Conservation (phyloP, 805 yeast species). For the Candida maltosa region DNA sequence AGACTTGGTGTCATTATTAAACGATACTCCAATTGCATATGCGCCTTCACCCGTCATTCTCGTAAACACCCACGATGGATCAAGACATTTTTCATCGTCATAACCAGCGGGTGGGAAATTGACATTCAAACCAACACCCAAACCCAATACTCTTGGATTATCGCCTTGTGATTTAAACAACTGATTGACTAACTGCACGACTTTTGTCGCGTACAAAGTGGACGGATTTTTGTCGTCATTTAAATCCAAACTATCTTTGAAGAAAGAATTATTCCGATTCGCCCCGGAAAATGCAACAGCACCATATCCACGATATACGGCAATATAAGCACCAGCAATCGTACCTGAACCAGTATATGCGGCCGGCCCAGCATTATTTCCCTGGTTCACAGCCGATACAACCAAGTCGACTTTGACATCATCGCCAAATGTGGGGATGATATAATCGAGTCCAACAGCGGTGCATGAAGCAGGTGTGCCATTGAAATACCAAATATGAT, state of each 20-base stretch:
- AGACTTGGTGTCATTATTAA: conserved; percentile 37
- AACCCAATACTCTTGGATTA: conserved; percentile 36
- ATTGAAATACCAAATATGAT: conserved; percentile 52
- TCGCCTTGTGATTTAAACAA: conserved; percentile 37
- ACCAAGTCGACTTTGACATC: conserved; percentile 45
- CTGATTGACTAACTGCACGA: conserved; percentile 36
- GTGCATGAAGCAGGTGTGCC: conserved; percentile 56
- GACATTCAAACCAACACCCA: conserved; percentile 45
- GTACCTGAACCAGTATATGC: conserved; percentile 46
- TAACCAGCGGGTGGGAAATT: conserved; percentile 46
- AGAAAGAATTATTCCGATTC: conserved; percentile 47
- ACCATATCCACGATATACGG: conserved; percentile 47
- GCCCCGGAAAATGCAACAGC: conserved; percentile 54
- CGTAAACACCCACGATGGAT: conserved; percentile 41
- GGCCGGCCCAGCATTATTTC: conserved; percentile 43
- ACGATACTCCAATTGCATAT: conserved; percentile 25
- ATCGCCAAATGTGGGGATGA: conserved; percentile 43
- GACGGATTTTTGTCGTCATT: conserved; percentile 38
- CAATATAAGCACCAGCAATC: conserved; percentile 47
- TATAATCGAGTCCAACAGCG: conserved; percentile 45
- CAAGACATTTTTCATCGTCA: conserved; percentile 37
- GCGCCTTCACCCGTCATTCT: conserved; percentile 45
- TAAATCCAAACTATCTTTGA: conserved; percentile 39
- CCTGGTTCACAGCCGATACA: conserved; percentile 54
- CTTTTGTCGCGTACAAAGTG: conserved; percentile 42